A percentile compares a stretch with the other conserved stretches of the same genome.
Conservation (phyloP, 2,329 filamentous ascomycete genomes). For the Penicillium occitanis region DNA sequence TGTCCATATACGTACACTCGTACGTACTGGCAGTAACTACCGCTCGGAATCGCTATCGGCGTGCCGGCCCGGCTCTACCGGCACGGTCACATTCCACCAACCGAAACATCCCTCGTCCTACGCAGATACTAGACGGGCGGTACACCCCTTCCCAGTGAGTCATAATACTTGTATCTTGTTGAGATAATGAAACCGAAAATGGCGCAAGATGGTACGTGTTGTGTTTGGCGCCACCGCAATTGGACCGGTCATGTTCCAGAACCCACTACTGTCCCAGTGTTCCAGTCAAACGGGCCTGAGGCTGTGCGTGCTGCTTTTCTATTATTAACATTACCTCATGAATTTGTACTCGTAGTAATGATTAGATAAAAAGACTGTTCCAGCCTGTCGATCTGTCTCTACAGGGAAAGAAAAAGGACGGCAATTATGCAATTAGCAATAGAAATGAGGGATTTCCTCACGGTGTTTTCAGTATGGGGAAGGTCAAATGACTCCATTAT, state of each 20-base stretch:
- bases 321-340: slow-evolving; percentile 18
- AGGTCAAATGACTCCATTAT: slow-evolving; percentile 3
- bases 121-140: background rate
- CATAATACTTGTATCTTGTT: background rate
- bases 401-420: background rate
- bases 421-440: slow-evolving; percentile 1
- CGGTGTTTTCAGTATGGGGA: background rate
- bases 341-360: background rate
- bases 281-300: slow-evolving; percentile 9
- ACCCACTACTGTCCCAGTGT: background rate
- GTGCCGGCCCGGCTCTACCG: slow-evolving; percentile 7
- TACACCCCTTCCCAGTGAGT: background rate
- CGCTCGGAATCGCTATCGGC: slow-evolving; percentile 7
- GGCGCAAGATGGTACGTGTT: background rate
- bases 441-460: slow-evolving; percentile 13
- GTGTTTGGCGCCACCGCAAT: slow-evolving; percentile 12
- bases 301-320: slow-evolving; percentile 14
- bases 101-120: background rate
- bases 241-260: background rate
- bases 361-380: slow-evolving; percentile 13
- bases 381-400: slow-evolving; percentile 17
- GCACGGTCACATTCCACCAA: slow-evolving; percentile 7
- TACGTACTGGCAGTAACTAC: background rate
- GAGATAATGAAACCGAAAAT: slow-evolving; percentile 3
- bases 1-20: background rate